Conservation (phyloP, 345 rosid genomes). For the Mercurialis annua region DNA sequence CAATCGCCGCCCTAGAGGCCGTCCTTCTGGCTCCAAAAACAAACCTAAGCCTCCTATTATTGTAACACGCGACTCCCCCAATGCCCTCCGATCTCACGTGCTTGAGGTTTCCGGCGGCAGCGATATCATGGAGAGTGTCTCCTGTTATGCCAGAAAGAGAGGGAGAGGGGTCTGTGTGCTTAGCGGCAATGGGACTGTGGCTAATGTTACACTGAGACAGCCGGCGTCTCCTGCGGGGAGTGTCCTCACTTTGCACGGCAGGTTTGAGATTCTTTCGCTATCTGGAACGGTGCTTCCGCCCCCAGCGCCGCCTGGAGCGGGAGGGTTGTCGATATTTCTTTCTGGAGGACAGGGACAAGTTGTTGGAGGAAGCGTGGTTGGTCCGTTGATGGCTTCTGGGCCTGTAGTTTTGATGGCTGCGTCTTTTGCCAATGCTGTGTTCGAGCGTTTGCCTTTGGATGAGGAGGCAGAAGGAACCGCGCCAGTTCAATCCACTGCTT, state of each 20-base stretch:
- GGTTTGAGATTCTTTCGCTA: conserved; percentile 76
- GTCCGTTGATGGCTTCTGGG: conserved; percentile 57
- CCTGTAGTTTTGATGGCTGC: conserved; percentile 77
- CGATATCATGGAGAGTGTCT: conserved; percentile 59
- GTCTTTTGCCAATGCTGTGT: conserved; percentile 68
- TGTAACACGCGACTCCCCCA: conserved; percentile 68
- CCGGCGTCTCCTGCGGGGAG: conserved; percentile 57
- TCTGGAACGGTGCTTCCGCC: conserved; percentile 83
- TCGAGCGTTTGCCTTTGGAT: conserved; percentile 63
- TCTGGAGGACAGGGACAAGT: conserved; percentile 82
- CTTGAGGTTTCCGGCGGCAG: conserved; percentile 64
- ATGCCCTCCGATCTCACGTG: conserved; percentile 71
- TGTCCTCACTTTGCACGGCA: conserved; percentile 68
- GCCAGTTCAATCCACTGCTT: conserved; percentile 51
- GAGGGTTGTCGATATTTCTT: conserved; percentile 67
- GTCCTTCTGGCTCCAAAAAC: conserved; percentile 81
- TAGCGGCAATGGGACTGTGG: conserved; percentile 64
- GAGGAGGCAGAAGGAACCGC: conserved; percentile 41
- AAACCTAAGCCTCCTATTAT: conserved; percentile 69
- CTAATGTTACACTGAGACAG: conserved; percentile 61
- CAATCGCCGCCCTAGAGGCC: conserved; percentile 70
- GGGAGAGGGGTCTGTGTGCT: conserved; percentile 78
- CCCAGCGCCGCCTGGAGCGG: conserved; percentile 74
- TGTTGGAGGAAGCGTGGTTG: conserved; percentile 71
- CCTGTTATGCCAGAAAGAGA: conserved; percentile 52